phyloP scores from a whole-genome alignment of 2,329 filamentous ascomycete species.

The Fusarium nelsonii region DNA sequence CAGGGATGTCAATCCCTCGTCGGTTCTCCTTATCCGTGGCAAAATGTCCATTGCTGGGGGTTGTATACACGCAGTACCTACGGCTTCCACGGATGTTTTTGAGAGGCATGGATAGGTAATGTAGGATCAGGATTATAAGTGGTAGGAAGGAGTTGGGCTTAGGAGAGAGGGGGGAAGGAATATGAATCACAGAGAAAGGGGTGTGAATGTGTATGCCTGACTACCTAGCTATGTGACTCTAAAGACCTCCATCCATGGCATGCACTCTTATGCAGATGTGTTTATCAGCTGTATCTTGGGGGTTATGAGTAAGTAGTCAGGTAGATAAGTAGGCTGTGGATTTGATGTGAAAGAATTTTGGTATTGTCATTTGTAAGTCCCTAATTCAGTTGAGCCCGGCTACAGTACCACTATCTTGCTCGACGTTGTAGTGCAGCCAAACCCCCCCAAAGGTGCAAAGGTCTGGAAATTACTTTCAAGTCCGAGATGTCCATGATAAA shows the following conservation, averaged over 20 bases:
- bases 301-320: neutral
- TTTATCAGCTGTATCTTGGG: neutral
- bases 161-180: neutral
- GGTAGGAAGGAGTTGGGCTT: neutral
- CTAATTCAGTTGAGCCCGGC: neutral
- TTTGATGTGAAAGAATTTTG: neutral
- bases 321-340: slow-evolving; percentile 8
- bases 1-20: slow-evolving; percentile 1
- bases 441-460: neutral
- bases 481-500: neutral
- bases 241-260: neutral
- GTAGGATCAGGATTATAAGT: no score
- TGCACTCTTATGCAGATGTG: neutral
- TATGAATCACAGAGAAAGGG: neutral
- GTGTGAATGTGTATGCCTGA: neutral
- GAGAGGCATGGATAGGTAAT: neutral
- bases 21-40: neutral
- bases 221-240: neutral
- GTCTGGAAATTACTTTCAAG: neutral
- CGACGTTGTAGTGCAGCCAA: slow-evolving; percentile 8
- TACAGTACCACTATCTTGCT: slow-evolving; percentile 13
- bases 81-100: neutral
- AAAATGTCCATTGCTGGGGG: neutral
- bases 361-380: neutral
- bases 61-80: neutral